Evolutionary conservation across 345 rosid genomes (phyloP), one percentile per base, ranked within the genome.

Genomic region (Iberis pinnata): DNA sequence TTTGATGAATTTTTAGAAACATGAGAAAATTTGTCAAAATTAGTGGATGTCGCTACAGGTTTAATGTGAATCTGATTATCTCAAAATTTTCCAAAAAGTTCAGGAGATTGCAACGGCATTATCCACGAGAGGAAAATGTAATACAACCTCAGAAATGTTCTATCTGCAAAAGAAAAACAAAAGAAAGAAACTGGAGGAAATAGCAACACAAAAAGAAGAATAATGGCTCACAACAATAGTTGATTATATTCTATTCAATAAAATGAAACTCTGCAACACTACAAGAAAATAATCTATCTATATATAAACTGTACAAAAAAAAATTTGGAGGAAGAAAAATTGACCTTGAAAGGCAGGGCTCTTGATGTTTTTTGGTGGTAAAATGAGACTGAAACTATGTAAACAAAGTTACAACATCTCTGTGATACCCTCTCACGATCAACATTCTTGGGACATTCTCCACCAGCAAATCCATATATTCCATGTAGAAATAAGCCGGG

Each of bases 401-500:
- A 75, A 86, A 88, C 60, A 93, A 65, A 45, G 99, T 93, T 45
- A 88, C 99, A 67, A 88, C 97, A 72, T 93, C 99, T 74, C 82
- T 82, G 48, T 94, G 90, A 65, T 93, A 88, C 19, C 99, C 99
- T 83, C 99, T 83, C 7, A 93, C 99, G 24, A 93, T 88, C 75
- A 93, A 73, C 62, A 93, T 81, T 70, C 99, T 82, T 0, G 89
- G 94, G 17, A 93, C 85, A 64, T 93, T 93, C 75, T 88, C 95
- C 39, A 88, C 97, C 75, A 93, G 76, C 60, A 88, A 69, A 73
- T 93, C 99, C 99, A 93, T 82, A 72, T 88, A 93, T 52, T 93
- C 99, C 99, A 93, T 93, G 71, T 93, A 93, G 69, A 87, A 88
- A 76, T 86, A 93, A n/a, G n/a, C n/a, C n/a, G n/a, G n/a, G n/a